These are phyloP conservation scores for Vanrija pseudolonga DNA, from an alignment of 1,284 basidiomycete species.

Conservation along the genomic window DNA sequence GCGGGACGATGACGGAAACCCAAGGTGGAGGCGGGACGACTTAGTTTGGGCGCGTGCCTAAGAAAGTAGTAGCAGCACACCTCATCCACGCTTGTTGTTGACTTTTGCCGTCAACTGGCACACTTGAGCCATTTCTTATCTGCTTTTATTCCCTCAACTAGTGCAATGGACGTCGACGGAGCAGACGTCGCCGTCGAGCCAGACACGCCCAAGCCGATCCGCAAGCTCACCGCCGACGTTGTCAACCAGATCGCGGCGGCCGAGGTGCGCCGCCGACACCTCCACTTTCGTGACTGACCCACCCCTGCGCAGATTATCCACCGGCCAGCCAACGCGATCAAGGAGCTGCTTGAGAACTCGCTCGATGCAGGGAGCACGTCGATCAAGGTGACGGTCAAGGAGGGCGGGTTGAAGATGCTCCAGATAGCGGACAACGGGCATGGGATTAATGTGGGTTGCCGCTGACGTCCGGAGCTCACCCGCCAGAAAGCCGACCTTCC, in stretches of 20 bases:
- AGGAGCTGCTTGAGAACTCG: constrained; percentile 93
- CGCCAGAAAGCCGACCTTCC: constrained; percentile 67
- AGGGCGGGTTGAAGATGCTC: constrained; percentile 90
- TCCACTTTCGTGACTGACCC: not conserved
- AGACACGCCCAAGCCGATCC: constrained; percentile 42
- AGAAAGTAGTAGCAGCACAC: no score
- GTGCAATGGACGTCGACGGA: not conserved
- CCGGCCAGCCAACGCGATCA: constrained; percentile 89
- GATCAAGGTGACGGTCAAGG: constrained; percentile 85
- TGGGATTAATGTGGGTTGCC: constrained; percentile 73
- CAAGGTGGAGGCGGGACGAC: not conserved
- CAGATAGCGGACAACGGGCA: constrained; percentile 97
- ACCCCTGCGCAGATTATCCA: constrained; percentile 82
- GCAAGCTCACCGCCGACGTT: constrained; percentile 53
- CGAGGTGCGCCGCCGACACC: constrained; percentile 51
- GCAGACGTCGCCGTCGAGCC: not conserved
- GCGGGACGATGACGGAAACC: no score
- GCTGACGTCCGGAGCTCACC: not conserved
- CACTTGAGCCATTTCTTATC: no score
- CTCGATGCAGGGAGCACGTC: constrained; percentile 87
- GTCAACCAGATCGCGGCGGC: constrained; percentile 63
- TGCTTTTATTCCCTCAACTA: not conserved
- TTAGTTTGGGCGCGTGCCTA: no score
- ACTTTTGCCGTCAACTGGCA: no score
- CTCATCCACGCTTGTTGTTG: no score